Base-by-base conservation (phyloP, 441 rosid species). In the Arabidopsis hybrid region DNA sequence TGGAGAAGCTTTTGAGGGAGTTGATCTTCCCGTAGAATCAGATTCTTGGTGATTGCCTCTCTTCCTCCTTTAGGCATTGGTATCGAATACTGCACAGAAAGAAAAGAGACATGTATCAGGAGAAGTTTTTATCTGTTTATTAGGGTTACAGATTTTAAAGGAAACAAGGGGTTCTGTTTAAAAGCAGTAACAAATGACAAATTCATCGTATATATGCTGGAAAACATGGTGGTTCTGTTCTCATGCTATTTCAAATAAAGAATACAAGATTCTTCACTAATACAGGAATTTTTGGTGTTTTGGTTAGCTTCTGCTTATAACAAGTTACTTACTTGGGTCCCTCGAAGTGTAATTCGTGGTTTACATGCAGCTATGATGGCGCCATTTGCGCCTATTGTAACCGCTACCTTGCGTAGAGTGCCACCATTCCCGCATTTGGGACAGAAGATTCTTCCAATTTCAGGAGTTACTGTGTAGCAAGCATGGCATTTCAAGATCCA, bases 381-480 rank as follows among this genome's bases (percentile, higher is more conserved):
- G 59, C 98, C 97, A 80, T 93, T 91, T 80, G 88, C 95, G 59
- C 88, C 88, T 71, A 93, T 91, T 6, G 92, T 93, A 39, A 91
- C 90, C 10, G 94, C 95, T 45, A 90, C 98, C 71, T 85, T 95
- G 4, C 92, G 86, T 76, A 91, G 77, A 56, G 98, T 95, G 63
- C 98, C 98, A 50, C 97, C 98, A 79, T 90, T 95, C 63, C 98
- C 99, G 73, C 98, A 91, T 73, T 91, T 93, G 1, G 97, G 97
- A 73, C 98, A 91, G 77, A 93, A 95, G 31, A 85, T 83, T 78
- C 89, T 91, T 45, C 91, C 95, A 56, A 88, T 83, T 79, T 93
- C 97, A 72, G 87, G 86, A 78, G 97, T 93, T 71, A 90, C 85
- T 16, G 87, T 85, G 77, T 86, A 91, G 87, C 99, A 95, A 66